Evolutionary conservation across 108 stramenopile species (phyloP), one percentile per base, ranked within the genome.

Genomic region (Epithemia pelagica): DNA sequence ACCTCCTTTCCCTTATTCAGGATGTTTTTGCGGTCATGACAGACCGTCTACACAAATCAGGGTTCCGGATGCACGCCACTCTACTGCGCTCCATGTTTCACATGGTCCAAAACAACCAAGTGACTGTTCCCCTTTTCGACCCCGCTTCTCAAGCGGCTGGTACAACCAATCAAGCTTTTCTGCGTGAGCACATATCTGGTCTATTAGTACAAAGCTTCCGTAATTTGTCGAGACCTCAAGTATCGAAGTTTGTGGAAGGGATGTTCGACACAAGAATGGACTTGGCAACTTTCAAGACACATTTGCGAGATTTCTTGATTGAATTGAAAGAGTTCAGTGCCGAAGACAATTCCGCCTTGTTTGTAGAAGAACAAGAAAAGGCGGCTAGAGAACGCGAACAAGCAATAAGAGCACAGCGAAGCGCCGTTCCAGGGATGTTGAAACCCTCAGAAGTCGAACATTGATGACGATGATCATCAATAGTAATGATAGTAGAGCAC

Each of bases 11-110:
- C 3, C 86, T 99, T n/a, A 97, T 98, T 62, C 95, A 96, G 77
- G 97, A 98, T 68, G 89, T 99, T 22, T 95, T 99, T 64, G 93
- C 93, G 21, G 97, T 98, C 7, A 90, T 99, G 89, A 99, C 99
- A 20, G 99, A 99, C 71, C 83, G 97, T 19, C 82, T 98, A 29
- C 99, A 99, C 78, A 97, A 98, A 80, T 93, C 92, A 19, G 96
- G 96, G 19, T 97, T 99, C 81, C 95, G 92, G 79, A 95, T 98
- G 96, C 99, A 99, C 75, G 95, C 97, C 20, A 96, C 95, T 24
- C 83, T 99, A 18, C 82, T 99, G 52, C 90, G 94, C 60, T 82
- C 90, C 52, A 96, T 98, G 91, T 98, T 97, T 76, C 94, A 97
- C 64, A 69, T 98, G 25, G 92, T 97, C 20, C 90, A 97, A 75